Evolutionary conservation across 163 green algal species (phyloP), one percentile per base, ranked within the genome.

Genomic region (Dunaliella salina): DNA sequence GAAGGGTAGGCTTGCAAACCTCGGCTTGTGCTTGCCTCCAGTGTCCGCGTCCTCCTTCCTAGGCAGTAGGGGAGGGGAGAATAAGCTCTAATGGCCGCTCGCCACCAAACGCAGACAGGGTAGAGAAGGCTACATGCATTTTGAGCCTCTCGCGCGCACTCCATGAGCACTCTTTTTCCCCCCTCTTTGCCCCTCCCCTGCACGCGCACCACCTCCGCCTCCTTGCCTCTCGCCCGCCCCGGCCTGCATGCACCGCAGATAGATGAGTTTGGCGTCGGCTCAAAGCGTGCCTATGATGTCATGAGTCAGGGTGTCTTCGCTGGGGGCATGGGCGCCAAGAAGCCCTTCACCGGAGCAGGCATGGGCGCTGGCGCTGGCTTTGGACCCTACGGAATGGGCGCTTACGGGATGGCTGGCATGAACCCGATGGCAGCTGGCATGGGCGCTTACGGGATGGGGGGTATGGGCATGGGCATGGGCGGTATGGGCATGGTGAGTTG

Each of bases 381-480:
- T 83, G 45, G 33, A 30, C 82, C 71, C 17, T 81, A 82, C 40
- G 84, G 72, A 71, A 86, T 86, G 84, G 85, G 50, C 32, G 80
- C 59, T 8, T 86, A 89, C 29, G 84, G 84, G 32, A 29, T 33
- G 80, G 69, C 50, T 57, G 81, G 20, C 84, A 87, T 88, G 80
- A 80, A 80, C 83, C 80, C 80, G 69, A 80, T 72, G 80, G 50
- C 35, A 78, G 75, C 80, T 50, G 83, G 86, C 57, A 85, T 88
- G 84, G 46, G 59, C 0, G 86, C 50, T 0, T 82, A 84, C 63
- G 87, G 90, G 84, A 45, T 78, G 72, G 90, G 88, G 81, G 87
- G 90, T 87, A 45, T 80, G 71, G 84, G 80, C 24, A 88, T 91
- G 83, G 80, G 78, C 33, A 80, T 84, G 50, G 84, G 83, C 57